Evolutionary conservation across 192 early-diverging fungal genomes (phyloP), one percentile per base, ranked within the genome.

Genomic region (Linnemannia schmuckeri): DNA sequence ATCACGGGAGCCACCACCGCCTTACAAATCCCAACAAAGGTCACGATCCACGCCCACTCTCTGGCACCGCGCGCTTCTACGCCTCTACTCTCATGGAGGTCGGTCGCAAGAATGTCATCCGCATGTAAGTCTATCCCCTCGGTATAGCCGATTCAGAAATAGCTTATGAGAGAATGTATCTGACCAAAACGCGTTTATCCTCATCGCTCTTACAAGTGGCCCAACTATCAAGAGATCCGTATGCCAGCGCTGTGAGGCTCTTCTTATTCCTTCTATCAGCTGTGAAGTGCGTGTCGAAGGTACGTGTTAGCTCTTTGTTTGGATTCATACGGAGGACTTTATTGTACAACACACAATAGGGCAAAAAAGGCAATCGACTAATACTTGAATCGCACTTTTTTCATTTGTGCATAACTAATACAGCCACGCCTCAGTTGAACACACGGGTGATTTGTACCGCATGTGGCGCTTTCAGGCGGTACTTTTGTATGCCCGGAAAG

Each of bases 191-290:
- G 17, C 49, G 17, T 52, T 18, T 52, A 52, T 52, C 6, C 49
- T 20, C 49, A 1, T 52, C 20, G 20, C 15, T 54, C 1, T 70
- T 42, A 27, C 15, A 75, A 94, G 93, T 63, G 93, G 90, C 72
- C 93, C 93, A 17, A 55, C 63, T 17, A 78, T 94, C 41, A 94
- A 94, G 78, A 84, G 93, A 46, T 80, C 77, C 7, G 82, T 93
- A 47, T 94, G 93, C 78, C 88, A 89, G 72, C 83, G 88, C 22
- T 94, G 93, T 69, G 91, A 93, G 24, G 83, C 90, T 24, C 35
- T 93, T 1, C 52, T 92, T 71, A 61, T 94, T 24, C 93, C 93
- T 8, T 91, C 88, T 20, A 66, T 93, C 10, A 93, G 91, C 35
- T 80, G 81, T 6, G 78, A 81, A 46, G 81, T 89, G 38, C 90